These are phyloP conservation scores for Coniochaeta sp. DNA, from an alignment of 2,329 filamentous ascomycete species.

Conservation along the genomic window DNA sequence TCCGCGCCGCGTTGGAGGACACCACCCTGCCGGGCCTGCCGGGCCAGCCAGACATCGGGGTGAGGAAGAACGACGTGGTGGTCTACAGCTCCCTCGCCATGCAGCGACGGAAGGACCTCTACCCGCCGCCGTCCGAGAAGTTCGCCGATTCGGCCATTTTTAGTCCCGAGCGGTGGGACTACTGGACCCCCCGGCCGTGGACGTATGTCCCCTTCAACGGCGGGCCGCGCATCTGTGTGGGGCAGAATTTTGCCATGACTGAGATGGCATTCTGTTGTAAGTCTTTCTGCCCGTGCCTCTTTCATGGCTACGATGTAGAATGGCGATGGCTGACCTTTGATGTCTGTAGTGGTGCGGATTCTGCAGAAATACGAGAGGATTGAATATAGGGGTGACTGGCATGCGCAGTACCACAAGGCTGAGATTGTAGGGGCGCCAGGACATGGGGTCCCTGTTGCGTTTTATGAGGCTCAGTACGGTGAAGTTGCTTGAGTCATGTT, in stretches of 20 bases:
- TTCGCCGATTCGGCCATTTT: constrained; percentile 19
- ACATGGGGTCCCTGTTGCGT: constrained; percentile 30
- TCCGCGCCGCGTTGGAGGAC: constrained; percentile 17
- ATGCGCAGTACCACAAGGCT: constrained; percentile 33
- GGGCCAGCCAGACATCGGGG: constrained; percentile 15
- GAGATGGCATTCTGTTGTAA: constrained; percentile 44
- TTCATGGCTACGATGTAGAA: background rate
- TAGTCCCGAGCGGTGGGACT: constrained; percentile 21
- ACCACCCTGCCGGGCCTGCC: constrained; percentile 13
- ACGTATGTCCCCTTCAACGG: constrained; percentile 30
- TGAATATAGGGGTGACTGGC: constrained; percentile 38
- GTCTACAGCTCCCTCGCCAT: constrained; percentile 18
- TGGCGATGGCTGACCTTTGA: background rate
- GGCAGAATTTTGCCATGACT: constrained; percentile 51
- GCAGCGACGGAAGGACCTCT: constrained; percentile 20
- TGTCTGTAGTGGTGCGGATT: constrained; percentile 36
- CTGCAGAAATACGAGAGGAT: constrained; percentile 52
- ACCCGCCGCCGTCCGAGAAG: constrained; percentile 13
- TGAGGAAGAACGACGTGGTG: constrained; percentile 15
- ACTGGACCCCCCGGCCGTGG: constrained; percentile 21
- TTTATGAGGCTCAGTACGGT: constrained; percentile 23
- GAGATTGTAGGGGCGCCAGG: constrained; percentile 36
- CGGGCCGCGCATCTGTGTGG: constrained; percentile 40
- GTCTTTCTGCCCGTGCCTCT: constrained; percentile 13
- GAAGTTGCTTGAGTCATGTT: constrained; percentile 9